Evolutionary conservation across 306 rosid genomes (phyloP), one percentile per base, ranked within the genome.

Genomic region (Glycine tomentella): DNA sequence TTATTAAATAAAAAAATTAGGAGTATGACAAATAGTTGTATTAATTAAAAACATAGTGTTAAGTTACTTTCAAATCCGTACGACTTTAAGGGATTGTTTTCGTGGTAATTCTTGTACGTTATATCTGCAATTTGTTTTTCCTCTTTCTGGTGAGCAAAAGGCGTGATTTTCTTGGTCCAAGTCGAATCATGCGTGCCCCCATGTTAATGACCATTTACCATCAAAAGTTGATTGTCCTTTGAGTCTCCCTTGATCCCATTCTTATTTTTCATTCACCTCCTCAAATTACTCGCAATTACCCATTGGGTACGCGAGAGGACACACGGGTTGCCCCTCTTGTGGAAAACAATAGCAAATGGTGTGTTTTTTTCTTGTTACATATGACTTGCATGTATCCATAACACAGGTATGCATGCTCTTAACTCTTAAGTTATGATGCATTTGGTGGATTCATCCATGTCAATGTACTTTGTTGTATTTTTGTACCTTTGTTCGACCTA

Each of bases 321-420:
- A 74, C 48, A 51, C 33, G 14, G 16, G 3, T 61, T 49, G 78
- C 78, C n/a, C 51, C 53, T 36, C 11, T 17, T 59, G 11, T 0
- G 33, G 8, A 31, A 6, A 72, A 61, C 84, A 80, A 70, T 0
- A 62, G 16, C 53, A 80, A 80, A 72, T 80, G 78, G 16, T 36
- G 69, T 79, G 31, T 58, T 58, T 56, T 71, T 20, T 61, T 72
- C 44, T 61, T 34, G 31, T 25, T 25, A 25, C 31, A 25, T 25
- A 2, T 25, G 31, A 25, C 31, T 25, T 25, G 31, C 31, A 25
- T 25, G 31, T 25, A 25, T 25, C 31, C 31, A 25, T 25, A 25
- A 25, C 31, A 25, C 31, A 25, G 1, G 31, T 25, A 34, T 79
- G 5, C 36, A 34, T 79, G 8, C 36, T 45, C 59, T 45, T 45